These are phyloP conservation scores for Dictyostelium citrinum DNA, from an alignment of 78 protist genomes.

Conservation along the genomic window DNA sequence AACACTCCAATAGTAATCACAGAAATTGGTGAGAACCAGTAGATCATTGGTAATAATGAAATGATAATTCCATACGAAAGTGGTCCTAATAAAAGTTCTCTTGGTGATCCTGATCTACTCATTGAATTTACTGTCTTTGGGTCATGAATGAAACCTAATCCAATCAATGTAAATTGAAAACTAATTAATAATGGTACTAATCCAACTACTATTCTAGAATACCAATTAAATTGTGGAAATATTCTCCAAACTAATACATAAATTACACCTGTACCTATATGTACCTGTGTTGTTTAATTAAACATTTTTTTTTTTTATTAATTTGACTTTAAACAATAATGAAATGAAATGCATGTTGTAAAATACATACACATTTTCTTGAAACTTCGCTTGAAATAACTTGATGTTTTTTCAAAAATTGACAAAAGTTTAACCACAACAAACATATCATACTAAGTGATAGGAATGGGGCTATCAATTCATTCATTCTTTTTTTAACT, in stretches of 20 bases:
- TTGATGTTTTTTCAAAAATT: background rate
- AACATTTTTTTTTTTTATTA: background rate
- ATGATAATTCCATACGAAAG: conserved; percentile 53
- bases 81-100: conserved; percentile 66
- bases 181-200: conserved; percentile 29
- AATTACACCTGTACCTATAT: conserved; percentile 51
- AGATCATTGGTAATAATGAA: background rate
- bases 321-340: too few relatives aligned
- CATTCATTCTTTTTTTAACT: background rate
- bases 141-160: conserved; percentile 58
- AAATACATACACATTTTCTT: conserved; percentile 9
- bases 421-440: background rate
- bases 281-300: too few relatives aligned
- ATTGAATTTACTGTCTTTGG: conserved; percentile 52
- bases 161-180: conserved; percentile 56
- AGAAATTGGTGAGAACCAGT: conserved; percentile 71
- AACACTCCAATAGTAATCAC: conserved; percentile 23
- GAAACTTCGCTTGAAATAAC: background rate
- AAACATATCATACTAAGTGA: background rate
- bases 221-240: background rate
- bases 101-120: conserved; percentile 63
- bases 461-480: background rate
- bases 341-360: too few relatives aligned
- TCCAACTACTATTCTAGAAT: background rate
- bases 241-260: conserved; percentile 12